Evolutionary conservation across 306 rosid genomes (phyloP).

Genomic region (Trifolium subterraneum): DNA sequence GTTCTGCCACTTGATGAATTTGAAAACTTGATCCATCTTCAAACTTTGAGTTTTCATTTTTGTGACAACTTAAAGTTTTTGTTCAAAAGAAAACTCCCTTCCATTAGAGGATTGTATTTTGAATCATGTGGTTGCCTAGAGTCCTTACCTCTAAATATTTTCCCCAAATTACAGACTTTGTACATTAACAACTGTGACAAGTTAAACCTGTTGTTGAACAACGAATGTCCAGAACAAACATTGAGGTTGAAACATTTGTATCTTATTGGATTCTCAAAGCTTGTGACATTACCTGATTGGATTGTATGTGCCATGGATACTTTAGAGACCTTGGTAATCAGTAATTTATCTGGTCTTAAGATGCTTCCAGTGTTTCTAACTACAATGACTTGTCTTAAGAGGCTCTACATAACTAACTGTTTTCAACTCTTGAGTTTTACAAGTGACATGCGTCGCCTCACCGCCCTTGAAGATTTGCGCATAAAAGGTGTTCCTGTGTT

Average conservation of each 20-base stretch:
- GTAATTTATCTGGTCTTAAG: background rate
- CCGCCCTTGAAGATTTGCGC: background rate
- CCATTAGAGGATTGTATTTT: background rate
- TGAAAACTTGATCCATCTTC: slow-evolving; percentile 15
- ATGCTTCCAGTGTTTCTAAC: slow-evolving; percentile 14
- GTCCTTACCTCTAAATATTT: background rate
- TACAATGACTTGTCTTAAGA: slow-evolving; percentile 23
- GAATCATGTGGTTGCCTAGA: background rate
- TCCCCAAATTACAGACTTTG: slow-evolving; percentile 9
- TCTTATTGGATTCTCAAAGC: background rate
- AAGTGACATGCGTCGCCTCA: background rate
- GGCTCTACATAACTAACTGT: background rate
- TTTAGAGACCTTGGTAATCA: background rate
- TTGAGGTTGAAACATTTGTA: slow-evolving; percentile 3
- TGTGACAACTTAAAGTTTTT: background rate
- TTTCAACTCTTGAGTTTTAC: background rate
- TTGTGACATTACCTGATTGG: background rate
- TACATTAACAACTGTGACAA: background rate
- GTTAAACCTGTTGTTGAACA: background rate
- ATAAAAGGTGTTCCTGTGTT: background rate
- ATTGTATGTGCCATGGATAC: background rate
- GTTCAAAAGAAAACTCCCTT: background rate
- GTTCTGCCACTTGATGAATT: background rate
- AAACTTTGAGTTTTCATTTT: background rate
- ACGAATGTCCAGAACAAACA: background rate